phyloP scores from a whole-genome alignment of 1,284 basidiomycete species.

The Apiotrichum laibachii region DNA sequence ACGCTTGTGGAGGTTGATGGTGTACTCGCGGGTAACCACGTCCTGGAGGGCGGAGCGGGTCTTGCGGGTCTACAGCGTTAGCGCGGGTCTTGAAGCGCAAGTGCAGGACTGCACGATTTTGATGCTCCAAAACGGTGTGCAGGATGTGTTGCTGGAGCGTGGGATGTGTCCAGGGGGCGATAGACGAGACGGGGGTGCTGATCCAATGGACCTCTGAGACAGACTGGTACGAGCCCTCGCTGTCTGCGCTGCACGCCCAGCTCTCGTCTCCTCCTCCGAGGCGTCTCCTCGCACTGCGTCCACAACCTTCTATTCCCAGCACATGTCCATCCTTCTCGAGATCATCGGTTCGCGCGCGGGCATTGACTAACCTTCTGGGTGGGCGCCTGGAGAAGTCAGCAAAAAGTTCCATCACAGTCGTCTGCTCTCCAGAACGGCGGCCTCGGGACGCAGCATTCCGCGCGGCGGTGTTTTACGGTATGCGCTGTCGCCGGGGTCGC shows the following conservation, averaged over 20 bases:
- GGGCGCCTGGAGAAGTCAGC: constrained; percentile 24
- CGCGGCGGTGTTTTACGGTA: neutral
- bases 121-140: neutral
- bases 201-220: no score
- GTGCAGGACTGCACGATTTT: neutral
- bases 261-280: no score
- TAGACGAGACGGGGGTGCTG: no score
- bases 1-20: constrained; percentile 90
- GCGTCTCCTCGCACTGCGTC: no score
- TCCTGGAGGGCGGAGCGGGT: constrained; percentile 89
- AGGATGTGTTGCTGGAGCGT: no score
- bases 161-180: no score
- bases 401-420: neutral
- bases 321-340: neutral
- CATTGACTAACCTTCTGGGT: constrained; percentile 25
- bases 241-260: neutral
- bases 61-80: constrained; percentile 65
- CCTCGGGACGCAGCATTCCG: neutral
- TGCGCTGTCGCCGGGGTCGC: neutral
- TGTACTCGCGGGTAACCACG: constrained; percentile 95
- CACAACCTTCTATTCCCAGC: no score
- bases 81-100: neutral
- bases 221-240: neutral
- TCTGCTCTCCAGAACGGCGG: neutral
- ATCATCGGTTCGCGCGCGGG: constrained; percentile 6